Conservation (phyloP, 768 basidiomycete genomes). For the Amanita brunnescens region DNA sequence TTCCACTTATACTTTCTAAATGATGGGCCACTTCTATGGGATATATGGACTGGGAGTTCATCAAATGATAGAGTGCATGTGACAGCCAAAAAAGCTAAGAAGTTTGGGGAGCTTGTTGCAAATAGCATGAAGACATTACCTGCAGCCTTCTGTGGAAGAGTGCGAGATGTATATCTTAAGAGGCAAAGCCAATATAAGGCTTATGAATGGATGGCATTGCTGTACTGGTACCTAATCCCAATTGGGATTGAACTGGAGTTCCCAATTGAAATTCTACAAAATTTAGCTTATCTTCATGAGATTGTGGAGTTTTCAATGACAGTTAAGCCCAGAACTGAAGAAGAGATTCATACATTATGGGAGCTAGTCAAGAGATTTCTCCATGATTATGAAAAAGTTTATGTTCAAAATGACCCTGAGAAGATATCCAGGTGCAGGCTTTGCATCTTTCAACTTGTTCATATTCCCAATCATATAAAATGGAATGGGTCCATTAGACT, state of each 20-base stretch:
- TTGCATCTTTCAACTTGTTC: constrained; percentile 26
- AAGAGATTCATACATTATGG: constrained; percentile 15
- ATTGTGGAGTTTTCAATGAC: constrained; percentile 24
- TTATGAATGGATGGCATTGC: constrained; percentile 27
- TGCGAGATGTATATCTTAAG: constrained; percentile 22
- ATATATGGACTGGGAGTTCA: constrained; percentile 20
- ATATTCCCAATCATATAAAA: constrained; percentile 23
- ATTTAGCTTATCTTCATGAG: constrained; percentile 19
- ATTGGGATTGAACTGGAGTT: constrained; percentile 23
- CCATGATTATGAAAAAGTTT: constrained; percentile 16
- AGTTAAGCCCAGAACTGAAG: constrained; percentile 9
- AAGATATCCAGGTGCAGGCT: constrained; percentile 17
- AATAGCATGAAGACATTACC: constrained; percentile 21
- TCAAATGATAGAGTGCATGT: constrained; percentile 15
- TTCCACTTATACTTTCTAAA: constrained; percentile 30
- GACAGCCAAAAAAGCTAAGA: constrained; percentile 7
- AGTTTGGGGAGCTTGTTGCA: constrained; percentile 16
- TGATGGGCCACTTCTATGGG: constrained; percentile 20
- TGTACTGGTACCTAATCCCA: constrained; percentile 26
- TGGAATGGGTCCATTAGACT: constrained; percentile 26
- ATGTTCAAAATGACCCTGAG: constrained; percentile 19
- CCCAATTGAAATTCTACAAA: constrained; percentile 14
- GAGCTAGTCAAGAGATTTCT: constrained; percentile 18
- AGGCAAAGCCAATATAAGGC: constrained; percentile 28
- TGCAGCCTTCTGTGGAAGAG: constrained; percentile 22